Evolutionary conservation across 1,139 yeast species (phyloP), one percentile per base, ranked within the genome.

Genomic region (Suhomyces choctaworum): DNA sequence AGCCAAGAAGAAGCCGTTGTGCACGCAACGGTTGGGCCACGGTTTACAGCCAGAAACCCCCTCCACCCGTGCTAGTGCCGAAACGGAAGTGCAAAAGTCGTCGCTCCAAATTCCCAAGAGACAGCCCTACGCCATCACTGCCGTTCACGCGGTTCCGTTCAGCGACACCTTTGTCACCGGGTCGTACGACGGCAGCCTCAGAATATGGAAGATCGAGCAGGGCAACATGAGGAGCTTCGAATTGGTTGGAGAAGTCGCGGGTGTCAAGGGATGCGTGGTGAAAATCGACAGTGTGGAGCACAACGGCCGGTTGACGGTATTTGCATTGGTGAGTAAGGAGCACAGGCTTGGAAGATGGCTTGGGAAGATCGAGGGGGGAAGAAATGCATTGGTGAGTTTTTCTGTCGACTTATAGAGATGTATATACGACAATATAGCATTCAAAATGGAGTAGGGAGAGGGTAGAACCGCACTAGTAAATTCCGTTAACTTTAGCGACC

Each of bases 341-440:
- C 96, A 85, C 56, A 78, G 84, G 52, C 71, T 86, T 41, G 97
- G 96, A 29, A 79, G 97, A 57, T 89, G 96, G 96, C 51, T 69
- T 33, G 59, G 53, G 19, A 65, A 66, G 43, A 48, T 61, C 22
- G 60, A 59, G 12, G 65, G 64, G n/a, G 73, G 66, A 28, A 62
- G 75, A 49, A 70, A 69, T 47, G 64, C 70, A 20, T 56, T 70
- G 47, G 58, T 65, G 27, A 57, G 63, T 45, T 64, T 69, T 51
- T 56, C 65, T 42, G 63, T 69, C 41, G 62, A 58, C n/a, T n/a
- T n/a, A n/a, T n/a, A n/a, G n/a, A n/a, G n/a, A n/a, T n/a, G n/a
- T n/a, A n/a, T n/a, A n/a, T n/a, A n/a, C n/a, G n/a, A n/a, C n/a
- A n/a, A n/a, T n/a, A n/a, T n/a, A n/a, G n/a, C n/a, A n/a, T n/a